A percentile compares a stretch with the other conserved stretches of the same genome.
These are phyloP conservation scores for Edaphochlamys debaryana DNA, from an alignment of 139 green algal genomes.

Conservation along the genomic window DNA sequence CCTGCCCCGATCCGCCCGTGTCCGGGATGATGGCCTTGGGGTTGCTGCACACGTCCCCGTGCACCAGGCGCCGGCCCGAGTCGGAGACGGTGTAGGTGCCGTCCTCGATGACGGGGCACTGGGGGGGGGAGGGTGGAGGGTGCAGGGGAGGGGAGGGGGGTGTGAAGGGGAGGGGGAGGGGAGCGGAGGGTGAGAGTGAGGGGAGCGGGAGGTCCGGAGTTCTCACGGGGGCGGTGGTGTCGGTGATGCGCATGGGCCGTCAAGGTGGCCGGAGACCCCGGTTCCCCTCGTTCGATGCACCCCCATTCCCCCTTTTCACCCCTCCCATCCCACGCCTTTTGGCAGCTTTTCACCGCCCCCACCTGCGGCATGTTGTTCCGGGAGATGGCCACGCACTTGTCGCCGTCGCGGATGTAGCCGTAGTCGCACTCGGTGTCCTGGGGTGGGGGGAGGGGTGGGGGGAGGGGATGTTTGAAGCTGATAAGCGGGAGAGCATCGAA, in stretches of 20 bases:
- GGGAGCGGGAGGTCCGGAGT: too few species aligned
- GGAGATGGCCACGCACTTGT: constrained; percentile 27
- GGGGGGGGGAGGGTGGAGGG: neutral
- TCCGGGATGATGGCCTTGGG: constrained; percentile 66
- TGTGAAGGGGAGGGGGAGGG: neutral
- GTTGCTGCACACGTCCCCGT: constrained; percentile 69
- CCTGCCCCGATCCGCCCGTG: constrained; percentile 70
- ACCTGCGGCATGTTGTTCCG: constrained; percentile 20
- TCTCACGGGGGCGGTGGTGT: too few species aligned
- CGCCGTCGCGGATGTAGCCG: constrained; percentile 40
- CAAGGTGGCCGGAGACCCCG: too few species aligned
- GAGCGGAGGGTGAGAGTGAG: neutral
- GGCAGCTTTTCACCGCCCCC: too few species aligned
- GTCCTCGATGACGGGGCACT: constrained; percentile 32
- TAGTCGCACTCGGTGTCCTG: constrained; percentile 83
- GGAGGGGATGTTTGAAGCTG: too few species aligned
- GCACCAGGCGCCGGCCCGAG: constrained; percentile 67
- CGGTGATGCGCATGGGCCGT: too few species aligned
- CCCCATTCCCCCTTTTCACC: too few species aligned
- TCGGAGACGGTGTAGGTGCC: constrained; percentile 25
- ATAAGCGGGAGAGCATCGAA: too few species aligned
- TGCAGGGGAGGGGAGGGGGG: neutral
- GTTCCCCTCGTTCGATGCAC: too few species aligned
- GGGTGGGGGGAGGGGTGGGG: too few species aligned
- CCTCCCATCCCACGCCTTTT: too few species aligned